Base-by-base conservation (phyloP, 345 rosid genomes). In the Pseudoturritis turrita region DNA sequence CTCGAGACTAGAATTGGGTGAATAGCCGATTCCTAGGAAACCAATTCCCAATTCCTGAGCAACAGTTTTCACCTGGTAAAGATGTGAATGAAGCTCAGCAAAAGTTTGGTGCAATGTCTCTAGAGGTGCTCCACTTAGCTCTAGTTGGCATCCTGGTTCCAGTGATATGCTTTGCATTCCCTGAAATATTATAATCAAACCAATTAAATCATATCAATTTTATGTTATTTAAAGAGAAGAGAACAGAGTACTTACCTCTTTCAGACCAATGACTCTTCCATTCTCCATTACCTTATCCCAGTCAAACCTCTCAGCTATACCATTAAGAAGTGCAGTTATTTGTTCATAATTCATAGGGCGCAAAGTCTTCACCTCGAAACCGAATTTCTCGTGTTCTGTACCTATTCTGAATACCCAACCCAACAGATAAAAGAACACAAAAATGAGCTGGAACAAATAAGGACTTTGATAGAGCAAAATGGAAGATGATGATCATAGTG, bases 101-200 rank as follows among this genome's bases (percentile, higher is more conserved):
- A 90, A 87, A 41, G 97, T 93, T 82, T 90, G 98, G 79, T 93
- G 98, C 86, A 93, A 80, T 22, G 97, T 93, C 79, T 90, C 94
- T 62, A 88, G 80, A 74, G 98, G 92, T 65, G 97, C 98, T 22
- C 98, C 98, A 73, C 98, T 92, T 23, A 92, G 96, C 88, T 92
- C 98, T 79, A 92, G 84, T 65, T 91, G 96, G 72, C 96, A 96
- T 31, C 92, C 97, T n/a, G 92, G 89, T 82, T 91, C 97, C 39
- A 91, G 78, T 44, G 97, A 87, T 84, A 91, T 85, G 79, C 89
- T 89, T 81, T 89, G 92, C 72, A 83, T 88, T 45, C 96, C 97
- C 98, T 93, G 85, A 53, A 53, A 11, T 21, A 4, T 23, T 1
- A 17, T 47, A 19, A 55, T 12, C 15, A 28, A 4, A 2, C 13